Base-by-base conservation (phyloP, 805 yeast genomes). In the Metschnikowia noctiluminum region DNA sequence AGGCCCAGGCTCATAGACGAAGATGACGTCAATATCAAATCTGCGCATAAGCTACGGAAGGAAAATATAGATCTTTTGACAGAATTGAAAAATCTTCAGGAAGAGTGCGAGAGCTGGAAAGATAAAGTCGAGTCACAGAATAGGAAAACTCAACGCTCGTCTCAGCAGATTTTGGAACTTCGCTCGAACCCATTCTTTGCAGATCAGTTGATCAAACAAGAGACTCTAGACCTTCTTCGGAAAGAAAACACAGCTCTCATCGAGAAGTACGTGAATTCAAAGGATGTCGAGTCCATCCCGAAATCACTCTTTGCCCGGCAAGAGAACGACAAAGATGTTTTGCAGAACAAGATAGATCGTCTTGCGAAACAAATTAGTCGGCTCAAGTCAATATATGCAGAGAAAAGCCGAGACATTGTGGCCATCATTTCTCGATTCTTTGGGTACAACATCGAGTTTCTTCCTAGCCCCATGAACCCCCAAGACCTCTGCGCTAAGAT, bases 381-480 rank as follows among this genome's bases (percentile, higher is more conserved):
- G 36, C 67, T 81, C 48, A 78, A 71, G 53, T 80, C 83, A 53
- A 76, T 79, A 7, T 89, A 81, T 61, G 66, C 80, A 14, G 76
- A 77, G 43, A 86, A 87, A 61, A 82, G 92, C n/a, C 66, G 75
- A 31, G 91, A 87, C 59, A 84, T 87, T 44, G 70, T 89, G 35
- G 81, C 83, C 31, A 79, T 85, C 1, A 81, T 89, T 0, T 79
- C 82, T 46, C 73, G 83, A 5, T 73, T 85, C 28, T 73, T 90
- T 44, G 96, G 96, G 0, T 89, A 80, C 63, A 77, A 79, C 41
- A 68, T 89, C 26, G 95, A 87, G 60, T 84, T 88, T 54, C 64
- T 82, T 35, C 73, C 76, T 12, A 68, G 68, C 50, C 66, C 75
- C 2, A 57, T 70, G 26, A 73, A 71, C 48, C 73, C 76, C 3